phyloP scores from a whole-genome alignment of 371 early-diverging fungal genomes.

The Mucor racemosus region DNA sequence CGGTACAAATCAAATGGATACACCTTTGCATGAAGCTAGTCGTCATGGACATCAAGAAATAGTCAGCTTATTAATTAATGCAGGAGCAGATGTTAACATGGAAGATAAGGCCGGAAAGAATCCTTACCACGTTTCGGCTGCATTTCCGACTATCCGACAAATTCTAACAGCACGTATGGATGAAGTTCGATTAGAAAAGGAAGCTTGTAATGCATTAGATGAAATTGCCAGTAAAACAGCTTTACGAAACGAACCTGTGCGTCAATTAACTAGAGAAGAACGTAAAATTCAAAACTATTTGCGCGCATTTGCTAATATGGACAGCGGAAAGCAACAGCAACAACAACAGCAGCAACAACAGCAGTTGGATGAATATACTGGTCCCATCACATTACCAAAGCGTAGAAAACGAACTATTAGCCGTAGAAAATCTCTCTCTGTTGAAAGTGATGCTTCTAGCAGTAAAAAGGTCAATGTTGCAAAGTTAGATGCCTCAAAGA shows the following conservation, averaged over 20 bases:
- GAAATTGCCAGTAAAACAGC: slow-evolving; percentile 39
- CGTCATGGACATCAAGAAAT: slow-evolving; percentile 61
- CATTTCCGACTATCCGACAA: slow-evolving; percentile 40
- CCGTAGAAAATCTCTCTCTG: slow-evolving; percentile 57
- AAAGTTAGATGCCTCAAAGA: slow-evolving; percentile 46
- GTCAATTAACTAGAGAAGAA: slow-evolving; percentile 65
- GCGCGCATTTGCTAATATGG: slow-evolving; percentile 29
- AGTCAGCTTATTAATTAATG: slow-evolving; percentile 61
- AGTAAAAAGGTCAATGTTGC: slow-evolving; percentile 50
- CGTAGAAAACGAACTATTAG: slow-evolving; percentile 38
- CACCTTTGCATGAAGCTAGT: slow-evolving; percentile 82
- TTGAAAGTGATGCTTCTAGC: slow-evolving; percentile 54
- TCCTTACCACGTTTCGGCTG: slow-evolving; percentile 59
- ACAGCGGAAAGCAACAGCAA: neutral
- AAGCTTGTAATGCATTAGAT: slow-evolving; percentile 37
- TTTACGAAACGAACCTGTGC: slow-evolving; percentile 34
- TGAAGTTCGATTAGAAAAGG: slow-evolving; percentile 45
- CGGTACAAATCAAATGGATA: slow-evolving; percentile 59
- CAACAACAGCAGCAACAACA: slow-evolving; percentile 3
- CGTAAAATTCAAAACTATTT: slow-evolving; percentile 71
- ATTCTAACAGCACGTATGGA: slow-evolving; percentile 47
- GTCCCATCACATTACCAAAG: neutral
- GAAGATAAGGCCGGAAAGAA: slow-evolving; percentile 59
- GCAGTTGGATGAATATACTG: neutral
- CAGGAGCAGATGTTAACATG: slow-evolving; percentile 65